Evolutionary conservation across 345 rosid species (phyloP).

Genomic region (Dipteronia sinensis): DNA sequence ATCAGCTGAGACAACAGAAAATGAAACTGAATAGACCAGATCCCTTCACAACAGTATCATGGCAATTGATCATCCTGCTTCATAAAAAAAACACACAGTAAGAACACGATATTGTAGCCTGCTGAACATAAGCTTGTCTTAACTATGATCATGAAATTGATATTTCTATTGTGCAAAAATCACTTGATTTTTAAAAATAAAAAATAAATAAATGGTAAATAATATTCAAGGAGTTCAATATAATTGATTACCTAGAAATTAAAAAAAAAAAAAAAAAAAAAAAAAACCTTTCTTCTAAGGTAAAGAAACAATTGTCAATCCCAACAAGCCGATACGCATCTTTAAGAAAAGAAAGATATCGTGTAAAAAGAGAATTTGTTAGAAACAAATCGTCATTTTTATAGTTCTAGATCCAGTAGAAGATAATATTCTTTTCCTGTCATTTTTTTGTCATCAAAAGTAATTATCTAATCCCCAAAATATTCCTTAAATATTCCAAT

Average conservation of each 20-base stretch:
- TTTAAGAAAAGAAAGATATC: no score
- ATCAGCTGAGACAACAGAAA: constrained; percentile 30
- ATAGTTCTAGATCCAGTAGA: no score
- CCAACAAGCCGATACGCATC: not conserved
- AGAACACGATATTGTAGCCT: constrained; percentile 14
- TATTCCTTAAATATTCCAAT: no score
- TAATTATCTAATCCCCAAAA: no score
- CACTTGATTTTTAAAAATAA: not conserved
- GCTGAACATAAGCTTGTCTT: not conserved
- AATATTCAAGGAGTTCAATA: not conserved
- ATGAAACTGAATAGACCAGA: constrained; percentile 22
- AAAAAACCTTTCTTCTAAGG: no score
- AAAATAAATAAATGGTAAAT: not conserved
- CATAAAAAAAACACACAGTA: constrained; percentile 26
- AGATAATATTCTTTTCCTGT: no score
- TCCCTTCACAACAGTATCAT: constrained; percentile 30
- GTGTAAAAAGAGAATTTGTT: no score
- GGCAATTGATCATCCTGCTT: constrained; percentile 55
- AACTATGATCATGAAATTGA: not conserved
- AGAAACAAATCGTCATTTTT: no score
- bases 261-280: not conserved
- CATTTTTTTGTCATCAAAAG: no score
- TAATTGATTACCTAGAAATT: not conserved
- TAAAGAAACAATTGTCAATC: no score
- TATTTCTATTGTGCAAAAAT: not conserved